phyloP scores from a whole-genome alignment of 805 yeast species.

The Saccharomycopsis microspora region DNA sequence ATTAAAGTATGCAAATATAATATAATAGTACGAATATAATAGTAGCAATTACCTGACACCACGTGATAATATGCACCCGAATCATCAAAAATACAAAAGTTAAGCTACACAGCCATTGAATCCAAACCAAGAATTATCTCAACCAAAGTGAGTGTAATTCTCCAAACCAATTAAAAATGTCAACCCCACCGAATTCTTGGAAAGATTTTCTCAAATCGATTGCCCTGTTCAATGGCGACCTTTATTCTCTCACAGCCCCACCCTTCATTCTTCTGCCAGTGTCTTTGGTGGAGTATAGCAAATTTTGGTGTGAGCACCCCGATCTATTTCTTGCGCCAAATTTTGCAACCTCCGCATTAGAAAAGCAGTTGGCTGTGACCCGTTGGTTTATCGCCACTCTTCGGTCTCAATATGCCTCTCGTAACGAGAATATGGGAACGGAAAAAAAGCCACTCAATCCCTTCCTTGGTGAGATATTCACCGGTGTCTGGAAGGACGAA shows the following conservation, averaged over 20 bases:
- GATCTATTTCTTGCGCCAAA: slow-evolving; percentile 70
- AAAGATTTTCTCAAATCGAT: slow-evolving; percentile 82
- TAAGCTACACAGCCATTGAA: no score
- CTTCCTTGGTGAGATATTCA: slow-evolving; percentile 86
- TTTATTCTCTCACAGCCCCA: slow-evolving; percentile 92
- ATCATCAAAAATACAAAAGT: no score
- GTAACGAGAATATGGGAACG: slow-evolving; percentile 85
- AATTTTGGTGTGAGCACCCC: slow-evolving; percentile 93
- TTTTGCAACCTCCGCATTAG: slow-evolving; percentile 34
- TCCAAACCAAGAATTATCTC: no score
- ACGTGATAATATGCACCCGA: no score
- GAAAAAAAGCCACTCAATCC: slow-evolving; percentile 98
- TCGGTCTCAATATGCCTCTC: slow-evolving; percentile 85
- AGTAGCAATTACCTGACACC: no score
- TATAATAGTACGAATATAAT: no score
- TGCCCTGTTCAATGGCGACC: slow-evolving; percentile 87
- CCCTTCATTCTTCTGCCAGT: slow-evolving; percentile 90
- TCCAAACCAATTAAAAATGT: neutral
- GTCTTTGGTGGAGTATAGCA: slow-evolving; percentile 83
- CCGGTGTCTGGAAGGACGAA: slow-evolving; percentile 72
- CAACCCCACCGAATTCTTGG: slow-evolving; percentile 51
- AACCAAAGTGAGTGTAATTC: no score
- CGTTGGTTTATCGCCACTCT: slow-evolving; percentile 88
- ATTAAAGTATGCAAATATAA: no score
- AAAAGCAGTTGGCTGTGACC: slow-evolving; percentile 71